phyloP scores from a whole-genome alignment of 2,329 filamentous ascomycete species.

The Colletotrichum truncatum region DNA sequence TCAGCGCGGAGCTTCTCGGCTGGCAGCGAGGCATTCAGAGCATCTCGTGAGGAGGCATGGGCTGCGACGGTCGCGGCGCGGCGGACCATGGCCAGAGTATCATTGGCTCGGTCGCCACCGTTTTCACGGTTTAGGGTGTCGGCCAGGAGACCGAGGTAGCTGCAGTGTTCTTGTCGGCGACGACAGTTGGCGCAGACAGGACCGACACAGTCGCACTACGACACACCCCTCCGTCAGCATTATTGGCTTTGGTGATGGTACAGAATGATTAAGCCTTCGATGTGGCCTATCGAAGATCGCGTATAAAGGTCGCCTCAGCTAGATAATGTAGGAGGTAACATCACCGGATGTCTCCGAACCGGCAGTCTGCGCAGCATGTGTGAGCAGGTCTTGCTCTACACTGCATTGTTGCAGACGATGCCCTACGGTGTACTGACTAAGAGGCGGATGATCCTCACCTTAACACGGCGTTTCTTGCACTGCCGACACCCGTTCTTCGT shows the following conservation, averaged over 20 bases:
- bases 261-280: too few relatives aligned
- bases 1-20: slow-evolving; percentile 29
- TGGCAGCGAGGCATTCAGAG: slow-evolving; percentile 21
- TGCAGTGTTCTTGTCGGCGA: slow-evolving; percentile 29
- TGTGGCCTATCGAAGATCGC: too few relatives aligned
- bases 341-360: neutral
- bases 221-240: neutral
- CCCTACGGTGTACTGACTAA: neutral
- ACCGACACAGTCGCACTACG: slow-evolving; percentile 30
- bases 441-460: slow-evolving; percentile 14
- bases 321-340: neutral
- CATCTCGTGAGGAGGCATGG: slow-evolving; percentile 27
- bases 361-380: neutral
- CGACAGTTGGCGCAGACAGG: slow-evolving; percentile 30
- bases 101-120: slow-evolving; percentile 4
- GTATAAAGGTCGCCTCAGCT: neutral
- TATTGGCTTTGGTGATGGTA: neutral
- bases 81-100: slow-evolving; percentile 24
- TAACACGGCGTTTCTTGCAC: slow-evolving; percentile 31
- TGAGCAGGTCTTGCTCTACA: neutral
- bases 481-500: slow-evolving; percentile 31
- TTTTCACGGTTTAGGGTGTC: slow-evolving; percentile 30
- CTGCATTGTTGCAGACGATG: neutral
- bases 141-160: slow-evolving; percentile 28
- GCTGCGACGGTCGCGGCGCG: slow-evolving; percentile 28